Percentiles rank a stretch among this genome's conserved stretches.
These are phyloP conservation scores for Candida golubevii DNA, from an alignment of 805 yeast species.

Conservation along the genomic window DNA sequence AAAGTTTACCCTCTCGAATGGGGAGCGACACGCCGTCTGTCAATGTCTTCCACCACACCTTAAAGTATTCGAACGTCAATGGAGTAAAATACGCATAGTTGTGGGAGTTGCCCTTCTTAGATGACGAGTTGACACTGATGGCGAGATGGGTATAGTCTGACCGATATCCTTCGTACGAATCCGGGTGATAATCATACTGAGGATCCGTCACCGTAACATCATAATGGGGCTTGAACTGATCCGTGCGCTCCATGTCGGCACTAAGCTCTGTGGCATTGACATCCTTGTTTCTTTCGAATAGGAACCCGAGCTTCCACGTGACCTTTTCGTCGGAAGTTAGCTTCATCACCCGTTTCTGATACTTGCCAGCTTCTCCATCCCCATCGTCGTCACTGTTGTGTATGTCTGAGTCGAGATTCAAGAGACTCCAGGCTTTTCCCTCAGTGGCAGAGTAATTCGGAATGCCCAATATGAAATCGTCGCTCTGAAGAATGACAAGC, in stretches of 20 bases:
- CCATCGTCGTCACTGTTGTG: constrained; percentile 11
- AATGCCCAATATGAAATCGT: constrained; percentile 52
- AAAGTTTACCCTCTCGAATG: constrained; percentile 32
- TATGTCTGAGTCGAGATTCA: constrained; percentile 23
- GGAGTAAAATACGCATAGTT: constrained; percentile 40
- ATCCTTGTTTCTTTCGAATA: constrained; percentile 60
- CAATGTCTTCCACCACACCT: constrained; percentile 40
- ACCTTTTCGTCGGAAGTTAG: constrained; percentile 58
- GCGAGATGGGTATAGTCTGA: constrained; percentile 71
- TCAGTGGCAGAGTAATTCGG: constrained; percentile 44
- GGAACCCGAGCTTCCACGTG: constrained; percentile 70
- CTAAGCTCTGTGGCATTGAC: constrained; percentile 27
- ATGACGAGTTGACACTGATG: constrained; percentile 33
- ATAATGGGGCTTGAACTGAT: constrained; percentile 56
- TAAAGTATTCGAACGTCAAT: constrained; percentile 34
- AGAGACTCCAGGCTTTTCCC: constrained; percentile 35
- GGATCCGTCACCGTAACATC: constrained; percentile 61
- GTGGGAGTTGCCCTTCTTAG: constrained; percentile 26
- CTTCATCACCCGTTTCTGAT: constrained; percentile 46
- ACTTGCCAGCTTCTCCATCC: constrained; percentile 28
- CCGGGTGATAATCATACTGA: constrained; percentile 53
- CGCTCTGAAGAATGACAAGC: constrained; percentile 50
- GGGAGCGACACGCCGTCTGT: constrained; percentile 33
- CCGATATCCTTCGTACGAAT: constrained; percentile 76
- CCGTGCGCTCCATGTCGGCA: constrained; percentile 40